A percentile compares a stretch with the other conserved stretches of the same genome.
Evolutionary conservation across 768 basidiomycete species (phyloP).

Genomic region (Leccinum olivaceopallidum): DNA sequence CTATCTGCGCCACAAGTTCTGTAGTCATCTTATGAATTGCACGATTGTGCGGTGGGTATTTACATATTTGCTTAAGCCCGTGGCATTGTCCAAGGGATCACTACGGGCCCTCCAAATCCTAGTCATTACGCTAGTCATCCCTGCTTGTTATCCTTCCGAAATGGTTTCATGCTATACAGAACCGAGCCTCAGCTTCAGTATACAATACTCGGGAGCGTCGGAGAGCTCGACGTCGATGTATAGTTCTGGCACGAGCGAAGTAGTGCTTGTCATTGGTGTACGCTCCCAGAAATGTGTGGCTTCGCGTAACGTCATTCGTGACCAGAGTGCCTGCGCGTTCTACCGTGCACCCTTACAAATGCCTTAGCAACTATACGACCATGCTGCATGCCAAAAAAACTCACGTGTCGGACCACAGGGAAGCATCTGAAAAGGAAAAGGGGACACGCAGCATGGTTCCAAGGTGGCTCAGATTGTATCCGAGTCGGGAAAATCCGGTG

Average conservation of each 20-base stretch:
- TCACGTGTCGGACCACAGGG: neutral
- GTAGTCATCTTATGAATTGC: neutral
- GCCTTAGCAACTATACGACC: neutral
- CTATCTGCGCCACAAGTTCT: no score
- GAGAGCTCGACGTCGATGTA: neutral
- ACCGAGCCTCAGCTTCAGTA: neutral
- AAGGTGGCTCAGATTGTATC: neutral
- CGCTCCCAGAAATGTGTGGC: neutral
- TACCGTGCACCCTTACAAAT: neutral
- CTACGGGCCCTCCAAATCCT: neutral
- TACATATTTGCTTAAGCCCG: neutral
- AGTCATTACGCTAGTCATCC: neutral
- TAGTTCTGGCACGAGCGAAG: neutral
- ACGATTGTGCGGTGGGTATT: neutral
- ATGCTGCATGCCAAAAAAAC: neutral
- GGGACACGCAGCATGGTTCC: neutral
- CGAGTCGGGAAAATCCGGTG: constrained; percentile 10
- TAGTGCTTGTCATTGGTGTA: no score
- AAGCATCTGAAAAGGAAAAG: neutral
- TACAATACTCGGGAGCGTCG: neutral
- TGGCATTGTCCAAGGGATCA: neutral
- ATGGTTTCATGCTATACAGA: neutral
- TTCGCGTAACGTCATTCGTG: neutral
- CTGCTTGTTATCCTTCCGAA: neutral
- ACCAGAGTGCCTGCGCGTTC: neutral